Percentiles rank a stretch among this genome's conserved stretches.
phyloP scores from a whole-genome alignment of 1,284 basidiomycete species.

The Rhodotorula sp. region DNA sequence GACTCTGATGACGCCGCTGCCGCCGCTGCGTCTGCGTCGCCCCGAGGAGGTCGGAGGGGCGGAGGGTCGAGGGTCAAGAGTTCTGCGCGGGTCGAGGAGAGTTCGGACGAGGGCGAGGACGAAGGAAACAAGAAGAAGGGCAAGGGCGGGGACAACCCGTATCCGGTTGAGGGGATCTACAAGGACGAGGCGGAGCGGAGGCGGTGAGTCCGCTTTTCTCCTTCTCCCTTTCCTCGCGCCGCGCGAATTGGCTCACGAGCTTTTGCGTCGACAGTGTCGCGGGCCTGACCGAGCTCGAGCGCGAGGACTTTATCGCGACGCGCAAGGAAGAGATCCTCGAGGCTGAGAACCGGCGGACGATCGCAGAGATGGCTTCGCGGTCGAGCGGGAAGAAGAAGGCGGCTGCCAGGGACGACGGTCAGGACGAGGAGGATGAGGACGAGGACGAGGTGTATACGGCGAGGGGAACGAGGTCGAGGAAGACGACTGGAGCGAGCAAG shows the following conservation, averaged over 20 bases:
- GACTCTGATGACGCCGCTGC: constrained; percentile 42
- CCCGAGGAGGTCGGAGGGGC: constrained; percentile 16
- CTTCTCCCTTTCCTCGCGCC: constrained; percentile 32
- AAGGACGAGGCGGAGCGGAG: constrained; percentile 68
- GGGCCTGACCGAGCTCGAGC: constrained; percentile 77
- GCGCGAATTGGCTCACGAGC: background rate
- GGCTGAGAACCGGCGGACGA: constrained; percentile 67
- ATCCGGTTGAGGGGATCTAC: constrained; percentile 88
- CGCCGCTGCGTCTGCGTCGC: background rate
- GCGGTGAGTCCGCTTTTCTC: constrained; percentile 14
- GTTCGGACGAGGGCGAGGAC: constrained; percentile 28
- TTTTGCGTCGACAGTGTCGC: constrained; percentile 60
- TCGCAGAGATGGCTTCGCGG: constrained; percentile 72
- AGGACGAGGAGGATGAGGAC: constrained; percentile 50
- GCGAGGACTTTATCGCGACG: constrained; percentile 77
- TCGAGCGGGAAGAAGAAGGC: constrained; percentile 54
- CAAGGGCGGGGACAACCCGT: constrained; percentile 47
- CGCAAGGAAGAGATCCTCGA: constrained; percentile 78
- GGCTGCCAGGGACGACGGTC: constrained; percentile 24
- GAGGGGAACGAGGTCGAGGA: constrained; percentile 41
- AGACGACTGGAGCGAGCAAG: constrained; percentile 72
- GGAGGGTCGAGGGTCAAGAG: constrained; percentile 12
- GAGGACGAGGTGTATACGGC: constrained; percentile 3
- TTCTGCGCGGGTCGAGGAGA: constrained; percentile 13
- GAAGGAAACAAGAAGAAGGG: background rate